Conservation (phyloP, 768 basidiomycete genomes). For the Suillus occidentalis region DNA sequence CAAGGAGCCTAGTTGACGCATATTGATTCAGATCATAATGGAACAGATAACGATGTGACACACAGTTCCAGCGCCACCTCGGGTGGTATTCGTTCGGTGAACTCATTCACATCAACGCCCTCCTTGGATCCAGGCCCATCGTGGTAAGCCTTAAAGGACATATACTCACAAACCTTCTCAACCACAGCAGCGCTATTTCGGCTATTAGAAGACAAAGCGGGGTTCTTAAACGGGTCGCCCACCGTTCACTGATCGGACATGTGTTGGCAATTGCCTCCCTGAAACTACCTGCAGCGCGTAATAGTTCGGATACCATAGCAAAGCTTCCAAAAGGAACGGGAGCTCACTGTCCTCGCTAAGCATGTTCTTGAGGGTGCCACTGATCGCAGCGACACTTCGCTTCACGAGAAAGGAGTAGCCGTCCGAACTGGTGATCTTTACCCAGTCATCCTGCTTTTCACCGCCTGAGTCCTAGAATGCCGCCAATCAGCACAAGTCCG, state of each 20-base stretch:
- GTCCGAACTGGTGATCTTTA: conserved; percentile 73
- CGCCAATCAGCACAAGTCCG: not conserved
- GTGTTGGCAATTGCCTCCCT: conserved; percentile 71
- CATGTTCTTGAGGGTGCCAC: conserved; percentile 82
- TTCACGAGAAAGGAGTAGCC: conserved; percentile 80
- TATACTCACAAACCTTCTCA: conserved; percentile 89
- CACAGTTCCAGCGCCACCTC: conserved; percentile 92
- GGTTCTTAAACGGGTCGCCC: not conserved
- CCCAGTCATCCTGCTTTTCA: conserved; percentile 55
- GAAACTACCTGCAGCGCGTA: conserved; percentile 55
- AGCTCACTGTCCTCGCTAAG: conserved; percentile 67
- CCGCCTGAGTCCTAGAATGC: not conserved
- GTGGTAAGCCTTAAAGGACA: conserved; percentile 81
- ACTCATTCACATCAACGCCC: conserved; percentile 74
- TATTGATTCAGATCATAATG: not conserved
- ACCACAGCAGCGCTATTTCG: conserved; percentile 61
- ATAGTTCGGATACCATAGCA: conserved; percentile 11
- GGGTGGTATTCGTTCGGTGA: conserved; percentile 78
- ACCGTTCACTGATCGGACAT: conserved; percentile 75
- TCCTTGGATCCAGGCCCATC: conserved; percentile 69
- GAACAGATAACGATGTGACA: not conserved
- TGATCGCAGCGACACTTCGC: conserved; percentile 71
- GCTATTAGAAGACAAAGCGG: not conserved
- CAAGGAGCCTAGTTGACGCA: conserved; percentile 44
- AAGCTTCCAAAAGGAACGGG: conserved; percentile 11